These are phyloP conservation scores for Meyerozyma carpophila DNA, from an alignment of 1,139 yeast genomes.

Conservation along the genomic window DNA sequence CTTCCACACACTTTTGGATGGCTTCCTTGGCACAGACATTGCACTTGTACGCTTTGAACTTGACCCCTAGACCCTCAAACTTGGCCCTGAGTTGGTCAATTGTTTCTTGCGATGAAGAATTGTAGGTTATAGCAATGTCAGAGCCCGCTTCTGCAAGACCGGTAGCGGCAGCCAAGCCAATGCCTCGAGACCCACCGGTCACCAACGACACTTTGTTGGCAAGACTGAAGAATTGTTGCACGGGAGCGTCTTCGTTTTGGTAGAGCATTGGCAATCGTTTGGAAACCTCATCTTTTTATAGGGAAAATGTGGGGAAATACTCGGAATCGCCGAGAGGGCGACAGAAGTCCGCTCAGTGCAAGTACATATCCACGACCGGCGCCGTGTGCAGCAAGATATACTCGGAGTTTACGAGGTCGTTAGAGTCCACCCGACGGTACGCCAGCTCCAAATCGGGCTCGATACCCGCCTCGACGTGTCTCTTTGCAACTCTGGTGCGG, in stretches of 20 bases:
- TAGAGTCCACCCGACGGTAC: background rate
- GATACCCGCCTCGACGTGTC: background rate
- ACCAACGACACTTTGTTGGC: conserved; percentile 2
- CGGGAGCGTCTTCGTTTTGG: conserved; percentile 1
- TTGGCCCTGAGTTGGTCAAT: background rate
- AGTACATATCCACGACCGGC: background rate
- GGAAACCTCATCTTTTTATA: background rate
- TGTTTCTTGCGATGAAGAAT: background rate
- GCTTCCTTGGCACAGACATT: conserved; percentile 15
- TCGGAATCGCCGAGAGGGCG: background rate
- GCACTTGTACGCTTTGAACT: conserved; percentile 4
- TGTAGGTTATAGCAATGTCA: conserved; percentile 4
- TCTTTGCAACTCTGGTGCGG: background rate
- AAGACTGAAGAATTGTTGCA: conserved; percentile 2
- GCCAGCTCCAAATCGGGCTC: background rate
- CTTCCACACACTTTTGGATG: conserved; percentile 17
- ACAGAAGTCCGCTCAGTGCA: background rate
- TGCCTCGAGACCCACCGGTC: conserved; percentile 4
- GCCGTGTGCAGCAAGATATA: background rate
- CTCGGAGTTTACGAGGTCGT: background rate
- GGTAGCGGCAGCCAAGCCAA: conserved; percentile 4
- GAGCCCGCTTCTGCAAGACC: conserved; percentile 5
- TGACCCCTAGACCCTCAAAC: conserved; percentile 1
- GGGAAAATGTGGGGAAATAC: background rate
- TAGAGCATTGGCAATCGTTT: conserved; percentile 4